Conservation (phyloP, 2,329 filamentous ascomycete species). For the Trichoderma sp. region DNA sequence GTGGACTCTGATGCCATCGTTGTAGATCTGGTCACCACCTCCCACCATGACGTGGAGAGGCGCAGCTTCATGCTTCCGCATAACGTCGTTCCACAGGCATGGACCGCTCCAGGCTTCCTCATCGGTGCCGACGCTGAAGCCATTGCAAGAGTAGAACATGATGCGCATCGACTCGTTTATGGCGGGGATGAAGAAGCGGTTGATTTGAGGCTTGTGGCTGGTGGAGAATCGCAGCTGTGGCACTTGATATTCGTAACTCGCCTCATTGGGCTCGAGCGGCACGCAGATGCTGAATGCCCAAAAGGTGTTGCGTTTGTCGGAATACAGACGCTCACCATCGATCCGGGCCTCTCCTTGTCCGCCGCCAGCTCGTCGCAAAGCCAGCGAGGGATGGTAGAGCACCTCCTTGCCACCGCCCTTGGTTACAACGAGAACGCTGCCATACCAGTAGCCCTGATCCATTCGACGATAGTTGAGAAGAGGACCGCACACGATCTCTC, state of each 20-base stretch:
- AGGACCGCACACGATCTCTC: slow-evolving; percentile 69
- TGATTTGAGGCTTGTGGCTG: slow-evolving; percentile 58
- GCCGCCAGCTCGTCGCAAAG: slow-evolving; percentile 46
- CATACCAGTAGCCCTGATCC: slow-evolving; percentile 73
- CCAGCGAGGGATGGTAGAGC: slow-evolving; percentile 60
- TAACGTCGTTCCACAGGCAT: slow-evolving; percentile 92
- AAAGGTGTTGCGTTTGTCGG: slow-evolving; percentile 73
- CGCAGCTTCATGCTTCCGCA: slow-evolving; percentile 73
- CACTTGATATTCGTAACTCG: slow-evolving; percentile 77
- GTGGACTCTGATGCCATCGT: slow-evolving; percentile 83
- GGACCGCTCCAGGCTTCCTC: slow-evolving; percentile 84
- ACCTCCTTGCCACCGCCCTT: slow-evolving; percentile 66
- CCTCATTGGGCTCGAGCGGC: slow-evolving; percentile 69
- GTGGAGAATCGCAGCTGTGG: slow-evolving; percentile 64
- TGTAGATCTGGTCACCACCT: slow-evolving; percentile 95
- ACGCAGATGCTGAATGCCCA: slow-evolving; percentile 88
- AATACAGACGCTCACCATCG: slow-evolving; percentile 58
- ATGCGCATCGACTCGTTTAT: slow-evolving; percentile 88
- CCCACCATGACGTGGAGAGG: slow-evolving; percentile 97
- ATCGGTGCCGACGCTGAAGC: slow-evolving; percentile 87
- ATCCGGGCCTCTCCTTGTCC: slow-evolving; percentile 32
- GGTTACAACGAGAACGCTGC: slow-evolving; percentile 82
- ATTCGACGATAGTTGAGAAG: slow-evolving; percentile 77
- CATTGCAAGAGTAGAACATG: slow-evolving; percentile 98
- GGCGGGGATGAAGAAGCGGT: slow-evolving; percentile 82